Evolutionary conservation across 768 basidiomycete genomes (phyloP).

Genomic region (Boletus edulis): DNA sequence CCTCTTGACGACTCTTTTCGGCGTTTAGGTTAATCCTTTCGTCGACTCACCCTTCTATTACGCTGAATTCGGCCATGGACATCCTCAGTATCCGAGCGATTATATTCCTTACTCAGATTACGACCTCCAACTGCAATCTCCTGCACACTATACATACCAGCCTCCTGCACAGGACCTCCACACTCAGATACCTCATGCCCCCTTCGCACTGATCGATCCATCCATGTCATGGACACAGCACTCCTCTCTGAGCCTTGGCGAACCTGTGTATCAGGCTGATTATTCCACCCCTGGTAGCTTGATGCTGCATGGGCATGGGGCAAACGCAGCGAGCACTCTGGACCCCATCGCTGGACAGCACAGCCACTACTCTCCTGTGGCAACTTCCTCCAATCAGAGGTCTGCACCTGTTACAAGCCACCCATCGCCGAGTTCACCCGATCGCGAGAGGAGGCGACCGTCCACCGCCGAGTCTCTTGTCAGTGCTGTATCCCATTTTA

Average conservation of each 20-base stretch:
- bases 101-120: not conserved
- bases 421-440: constrained; percentile 17
- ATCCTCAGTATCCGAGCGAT: not conserved
- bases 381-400: constrained; percentile 4
- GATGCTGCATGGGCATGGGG: not conserved
- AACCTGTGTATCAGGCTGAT: not conserved
- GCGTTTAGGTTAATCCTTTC: constrained; percentile 2
- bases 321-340: constrained; percentile 8
- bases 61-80: not conserved
- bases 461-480: constrained; percentile 6
- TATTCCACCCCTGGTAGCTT: not conserved
- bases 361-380: constrained; percentile 25
- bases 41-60: not conserved
- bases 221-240: not conserved
- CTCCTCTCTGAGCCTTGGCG: not conserved
- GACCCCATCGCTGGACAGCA: not conserved
- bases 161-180: not conserved
- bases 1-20: not conserved
- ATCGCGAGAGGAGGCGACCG: constrained; percentile 20
- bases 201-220: not conserved
- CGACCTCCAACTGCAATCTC: not conserved
- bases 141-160: not conserved
- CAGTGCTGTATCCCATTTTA: constrained; percentile 8
- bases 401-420: constrained; percentile 10
- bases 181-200: constrained; percentile 2